These are phyloP conservation scores for Euphorbia celastroides DNA, from an alignment of 441 rosid species.

Conservation along the genomic window DNA sequence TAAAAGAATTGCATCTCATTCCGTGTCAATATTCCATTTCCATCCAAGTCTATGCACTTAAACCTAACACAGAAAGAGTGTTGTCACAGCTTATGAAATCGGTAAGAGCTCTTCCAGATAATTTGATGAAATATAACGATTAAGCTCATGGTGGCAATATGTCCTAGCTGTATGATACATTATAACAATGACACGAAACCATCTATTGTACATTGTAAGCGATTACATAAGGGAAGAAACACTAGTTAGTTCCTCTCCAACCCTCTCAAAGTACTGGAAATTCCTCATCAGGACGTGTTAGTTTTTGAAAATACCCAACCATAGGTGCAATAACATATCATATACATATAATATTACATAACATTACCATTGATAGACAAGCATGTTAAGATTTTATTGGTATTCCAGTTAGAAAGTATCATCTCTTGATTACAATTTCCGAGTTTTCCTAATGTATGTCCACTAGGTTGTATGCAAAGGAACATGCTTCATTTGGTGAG, in stretches of 20 bases:
- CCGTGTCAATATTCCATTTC: conserved; percentile 75
- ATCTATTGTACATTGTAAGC: background rate
- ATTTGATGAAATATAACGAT: background rate
- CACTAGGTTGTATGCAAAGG: background rate
- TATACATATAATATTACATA: background rate
- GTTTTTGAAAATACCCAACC: too few relatives aligned
- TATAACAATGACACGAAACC: background rate
- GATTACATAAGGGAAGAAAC: too few relatives aligned
- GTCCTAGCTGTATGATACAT: background rate
- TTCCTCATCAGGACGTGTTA: too few relatives aligned
- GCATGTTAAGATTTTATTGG: background rate
- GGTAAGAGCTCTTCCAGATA: background rate
- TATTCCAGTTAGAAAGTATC: background rate
- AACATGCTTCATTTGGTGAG: background rate
- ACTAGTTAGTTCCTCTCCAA: too few relatives aligned
- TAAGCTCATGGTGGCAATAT: background rate
- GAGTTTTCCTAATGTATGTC: background rate
- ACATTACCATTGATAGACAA: background rate
- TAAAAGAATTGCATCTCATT: conserved; percentile 97
- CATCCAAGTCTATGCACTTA: conserved; percentile 96
- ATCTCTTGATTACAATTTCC: background rate
- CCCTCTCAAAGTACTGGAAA: too few relatives aligned
- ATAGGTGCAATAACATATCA: too few relatives aligned
- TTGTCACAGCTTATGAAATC: conserved; percentile 1
- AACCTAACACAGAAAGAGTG: conserved; percentile 46